A percentile compares a stretch with the other conserved stretches of the same genome.
phyloP scores from a whole-genome alignment of 352 stramenopile species.

The Phytophthora cactorum region DNA sequence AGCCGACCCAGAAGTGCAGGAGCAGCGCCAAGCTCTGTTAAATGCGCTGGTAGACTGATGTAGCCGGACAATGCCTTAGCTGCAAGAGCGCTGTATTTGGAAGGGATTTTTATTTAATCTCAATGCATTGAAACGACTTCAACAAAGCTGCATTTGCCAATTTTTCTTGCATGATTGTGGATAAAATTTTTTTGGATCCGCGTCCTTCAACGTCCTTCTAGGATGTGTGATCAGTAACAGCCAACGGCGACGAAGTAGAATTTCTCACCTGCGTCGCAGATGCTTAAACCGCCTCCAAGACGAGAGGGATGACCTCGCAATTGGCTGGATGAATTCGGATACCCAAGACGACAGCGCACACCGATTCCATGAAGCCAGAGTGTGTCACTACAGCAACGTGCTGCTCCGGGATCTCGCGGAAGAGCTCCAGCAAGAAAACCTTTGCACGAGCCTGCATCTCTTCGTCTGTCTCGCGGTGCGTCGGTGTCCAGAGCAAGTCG shows the following conservation, averaged over 20 bases:
- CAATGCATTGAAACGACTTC: not conserved
- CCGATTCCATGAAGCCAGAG: conserved; percentile 72
- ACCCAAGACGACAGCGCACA: conserved; percentile 53
- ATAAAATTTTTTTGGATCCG: not conserved
- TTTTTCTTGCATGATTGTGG: conserved; percentile 5
- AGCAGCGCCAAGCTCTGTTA: conserved; percentile 77
- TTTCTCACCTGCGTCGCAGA: not conserved
- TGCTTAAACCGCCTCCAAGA: conserved; percentile 37
- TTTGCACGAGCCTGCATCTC: conserved; percentile 59
- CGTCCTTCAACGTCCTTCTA: conserved; percentile 9
- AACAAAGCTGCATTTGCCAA: not conserved
- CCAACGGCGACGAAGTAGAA: conserved; percentile 20
- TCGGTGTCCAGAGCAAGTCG: conserved; percentile 62
- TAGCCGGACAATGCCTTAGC: too few relatives aligned
- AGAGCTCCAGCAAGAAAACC: conserved; percentile 59
- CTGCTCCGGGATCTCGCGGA: conserved; percentile 53
- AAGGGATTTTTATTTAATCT: not conserved
- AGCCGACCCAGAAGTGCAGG: conserved; percentile 70
- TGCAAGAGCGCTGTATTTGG: too few relatives aligned
- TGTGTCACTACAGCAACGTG: conserved; percentile 70
- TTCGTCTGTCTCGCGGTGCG: conserved; percentile 65
- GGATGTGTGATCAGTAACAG: conserved; percentile 8
- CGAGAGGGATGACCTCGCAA: conserved; percentile 58
- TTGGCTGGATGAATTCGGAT: conserved; percentile 46
- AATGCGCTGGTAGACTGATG: conserved; percentile 68